A percentile compares a stretch with the other conserved stretches of the same genome.
Conservation (phyloP, 2,329 filamentous ascomycete species). For the Pestalotiopsis sp. region DNA sequence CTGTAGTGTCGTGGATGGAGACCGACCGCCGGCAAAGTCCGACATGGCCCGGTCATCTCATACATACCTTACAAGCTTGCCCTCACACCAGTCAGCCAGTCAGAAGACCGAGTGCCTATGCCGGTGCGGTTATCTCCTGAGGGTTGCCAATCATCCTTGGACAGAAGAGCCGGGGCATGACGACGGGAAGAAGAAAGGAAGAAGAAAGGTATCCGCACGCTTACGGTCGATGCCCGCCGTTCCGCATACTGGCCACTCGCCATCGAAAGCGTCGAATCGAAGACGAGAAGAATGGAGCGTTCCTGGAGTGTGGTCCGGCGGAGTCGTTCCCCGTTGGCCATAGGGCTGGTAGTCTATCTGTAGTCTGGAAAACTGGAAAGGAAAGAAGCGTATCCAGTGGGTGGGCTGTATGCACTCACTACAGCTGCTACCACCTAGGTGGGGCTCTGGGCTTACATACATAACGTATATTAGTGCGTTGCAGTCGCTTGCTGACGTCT, state of each 20-base stretch:
- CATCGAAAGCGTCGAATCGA: not conserved
- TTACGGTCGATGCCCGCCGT: not conserved
- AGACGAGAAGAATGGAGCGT: not conserved
- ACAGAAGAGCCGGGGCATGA: not conserved
- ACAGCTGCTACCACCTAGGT: not conserved
- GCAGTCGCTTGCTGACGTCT: not conserved
- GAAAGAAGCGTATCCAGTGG: not conserved
- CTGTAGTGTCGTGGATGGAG: no score
- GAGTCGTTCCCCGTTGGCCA: not conserved
- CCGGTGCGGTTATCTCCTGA: not conserved
- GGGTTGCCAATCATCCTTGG: not conserved
- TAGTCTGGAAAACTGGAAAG: no score
- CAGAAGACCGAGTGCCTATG: not conserved
- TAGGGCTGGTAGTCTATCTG: not conserved
- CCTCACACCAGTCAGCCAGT: not conserved
- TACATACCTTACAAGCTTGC: not conserved
- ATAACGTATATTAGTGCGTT: not conserved
- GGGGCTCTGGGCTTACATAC: no score
- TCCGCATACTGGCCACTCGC: not conserved
- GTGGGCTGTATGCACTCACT: not conserved
- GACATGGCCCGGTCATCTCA: not conserved
- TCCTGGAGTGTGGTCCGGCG: not conserved
- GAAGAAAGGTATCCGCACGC: not conserved
- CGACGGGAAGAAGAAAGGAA: not conserved
- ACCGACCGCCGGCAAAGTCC: not conserved